Evolutionary conservation across 2,329 filamentous ascomycete genomes (phyloP), one percentile per base, ranked within the genome.

Genomic region (Penicillium sumatraense): DNA sequence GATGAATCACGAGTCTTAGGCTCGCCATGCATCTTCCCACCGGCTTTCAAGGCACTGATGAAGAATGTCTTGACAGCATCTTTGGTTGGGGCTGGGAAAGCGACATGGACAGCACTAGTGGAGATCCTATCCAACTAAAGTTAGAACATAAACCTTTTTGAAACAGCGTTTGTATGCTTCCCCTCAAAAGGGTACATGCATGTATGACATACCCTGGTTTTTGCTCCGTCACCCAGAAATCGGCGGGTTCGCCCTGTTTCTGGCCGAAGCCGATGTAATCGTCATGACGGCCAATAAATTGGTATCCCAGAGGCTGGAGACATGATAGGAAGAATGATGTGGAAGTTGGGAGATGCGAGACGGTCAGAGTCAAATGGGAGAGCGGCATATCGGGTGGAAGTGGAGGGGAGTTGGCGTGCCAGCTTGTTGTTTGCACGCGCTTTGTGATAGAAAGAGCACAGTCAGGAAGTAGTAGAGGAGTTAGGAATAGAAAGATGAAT

Each of bases 291-390:
- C 83, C 84, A 59, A 91, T 82, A 70, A 87, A 96, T 57, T 83
- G 83, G 58, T 96, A 86, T 33, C 89, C 89, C 20, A 96, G 81
- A 3, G 90, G 89, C 64, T 93, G 90, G 7, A 91, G 82, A 61
- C 91, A 82, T 59, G 89, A 84, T 20, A 92, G 84, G 75, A 91
- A 96, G 79, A 96, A 96, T 7, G 91, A 95, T 47, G 89, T 86
- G 3, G 91, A 89, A 31, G 87, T 86, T 51, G 91, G 85, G 51
- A 96, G 85, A 73, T 93, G 87, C 57, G 86, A 87, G 68, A 96
- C 91, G 33, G 84, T 86, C 58, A 88, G 78, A 57, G 83, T 85
- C 57, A 87, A 80, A 68, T 86, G 84, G 40, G 84, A 84, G 63
- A 86, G 75, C 54, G 85, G 84, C 85, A 88, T 88, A 51, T 63